These are phyloP conservation scores for Dryas octopetala DNA, from an alignment of 306 rosid genomes.

Conservation along the genomic window DNA sequence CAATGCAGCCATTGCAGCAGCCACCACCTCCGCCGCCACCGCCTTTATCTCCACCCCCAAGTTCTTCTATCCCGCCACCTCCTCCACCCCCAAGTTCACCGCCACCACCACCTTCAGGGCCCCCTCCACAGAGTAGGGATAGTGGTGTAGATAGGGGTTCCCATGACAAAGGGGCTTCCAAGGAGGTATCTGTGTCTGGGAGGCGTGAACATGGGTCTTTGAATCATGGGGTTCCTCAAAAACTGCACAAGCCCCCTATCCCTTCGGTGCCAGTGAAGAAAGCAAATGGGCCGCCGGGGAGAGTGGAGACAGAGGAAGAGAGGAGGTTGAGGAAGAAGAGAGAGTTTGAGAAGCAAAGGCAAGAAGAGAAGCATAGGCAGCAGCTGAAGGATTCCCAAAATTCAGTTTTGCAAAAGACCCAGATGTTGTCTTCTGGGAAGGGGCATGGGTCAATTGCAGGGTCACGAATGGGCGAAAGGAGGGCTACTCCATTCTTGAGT, in stretches of 20 bases:
- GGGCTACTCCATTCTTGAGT: slow-evolving; percentile 67
- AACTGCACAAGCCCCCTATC: slow-evolving; percentile 60
- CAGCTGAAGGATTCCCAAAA: slow-evolving; percentile 86
- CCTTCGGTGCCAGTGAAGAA: slow-evolving; percentile 48
- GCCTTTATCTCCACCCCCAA: slow-evolving; percentile 66
- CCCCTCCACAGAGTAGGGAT: slow-evolving; percentile 36
- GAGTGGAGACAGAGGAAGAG: slow-evolving; percentile 84
- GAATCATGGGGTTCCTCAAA: slow-evolving; percentile 48
- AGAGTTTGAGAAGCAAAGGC: slow-evolving; percentile 84
- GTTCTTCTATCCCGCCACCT: slow-evolving; percentile 60
- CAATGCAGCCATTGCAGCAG: slow-evolving; percentile 41
- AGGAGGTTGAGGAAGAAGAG: slow-evolving; percentile 75
- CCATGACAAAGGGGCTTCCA: slow-evolving; percentile 46
- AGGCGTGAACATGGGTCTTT: slow-evolving; percentile 61
- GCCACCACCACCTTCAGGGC: slow-evolving; percentile 43
- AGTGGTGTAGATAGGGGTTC: slow-evolving; percentile 44
- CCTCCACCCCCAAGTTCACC: slow-evolving; percentile 77
- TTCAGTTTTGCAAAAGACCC: slow-evolving; percentile 66
- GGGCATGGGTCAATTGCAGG: slow-evolving; percentile 83
- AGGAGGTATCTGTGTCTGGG: slow-evolving; percentile 51
- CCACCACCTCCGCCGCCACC: slow-evolving; percentile 62
- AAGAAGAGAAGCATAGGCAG: slow-evolving; percentile 87
- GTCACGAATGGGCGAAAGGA: slow-evolving; percentile 85
- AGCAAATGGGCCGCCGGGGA: slow-evolving; percentile 52
- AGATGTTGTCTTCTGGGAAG: slow-evolving; percentile 69